Conservation (phyloP, 768 basidiomycete species). For the Fibroporia radiculosa region DNA sequence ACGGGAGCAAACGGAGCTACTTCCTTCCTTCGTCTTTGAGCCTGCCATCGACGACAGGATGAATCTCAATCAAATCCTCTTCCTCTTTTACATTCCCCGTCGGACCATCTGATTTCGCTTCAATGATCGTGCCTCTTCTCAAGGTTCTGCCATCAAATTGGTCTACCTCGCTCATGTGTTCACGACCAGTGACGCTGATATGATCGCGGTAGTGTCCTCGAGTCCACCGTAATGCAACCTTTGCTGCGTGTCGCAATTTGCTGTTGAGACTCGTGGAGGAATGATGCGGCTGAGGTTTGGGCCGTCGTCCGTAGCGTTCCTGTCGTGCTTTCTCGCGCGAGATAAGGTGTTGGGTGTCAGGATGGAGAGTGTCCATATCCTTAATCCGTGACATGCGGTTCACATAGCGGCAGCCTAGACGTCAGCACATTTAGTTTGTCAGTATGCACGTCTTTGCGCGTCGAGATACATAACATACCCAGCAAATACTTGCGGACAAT, state of each 20-base stretch:
- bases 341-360: conserved; percentile 37
- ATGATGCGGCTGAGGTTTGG: conserved; percentile 8
- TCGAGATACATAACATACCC: conserved; percentile 35
- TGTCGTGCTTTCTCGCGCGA: conserved; percentile 39
- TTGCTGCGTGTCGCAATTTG: conserved; percentile 43
- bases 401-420: conserved; percentile 65
- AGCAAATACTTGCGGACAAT: conserved; percentile 82
- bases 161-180: conserved; percentile 78
- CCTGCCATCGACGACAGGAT: conserved; percentile 28
- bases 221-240: conserved; percentile 36
- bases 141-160: conserved; percentile 49
- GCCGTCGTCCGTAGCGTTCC: conserved; percentile 16
- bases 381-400: conserved; percentile 47
- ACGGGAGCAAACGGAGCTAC: too few relatives aligned
- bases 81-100: conserved; percentile 10
- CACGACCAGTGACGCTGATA: conserved; percentile 50
- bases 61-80: conserved; percentile 23
- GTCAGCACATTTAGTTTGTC: neutral
- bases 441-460: neutral
- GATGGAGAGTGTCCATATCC: conserved; percentile 29
- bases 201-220: conserved; percentile 49
- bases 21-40: conserved; percentile 26
- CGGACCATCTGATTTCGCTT: conserved; percentile 6
- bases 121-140: conserved; percentile 9
- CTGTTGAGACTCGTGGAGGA: conserved; percentile 23